These are phyloP conservation scores for Rostrohypoxylon terebratum DNA, from an alignment of 495 filamentous ascomycete species.

Conservation along the genomic window DNA sequence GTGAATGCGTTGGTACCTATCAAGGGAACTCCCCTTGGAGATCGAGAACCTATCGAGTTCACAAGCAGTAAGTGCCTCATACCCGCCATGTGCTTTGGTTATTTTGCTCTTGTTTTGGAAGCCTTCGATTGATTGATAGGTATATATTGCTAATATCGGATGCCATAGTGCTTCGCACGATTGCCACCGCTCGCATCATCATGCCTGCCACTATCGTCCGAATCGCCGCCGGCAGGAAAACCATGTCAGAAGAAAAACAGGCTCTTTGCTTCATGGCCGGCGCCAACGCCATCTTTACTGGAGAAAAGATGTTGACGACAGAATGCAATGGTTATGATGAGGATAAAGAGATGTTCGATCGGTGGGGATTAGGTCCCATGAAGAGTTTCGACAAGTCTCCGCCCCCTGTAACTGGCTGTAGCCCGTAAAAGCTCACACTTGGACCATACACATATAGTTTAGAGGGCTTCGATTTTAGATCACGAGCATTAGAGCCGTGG, in stretches of 20 bases:
- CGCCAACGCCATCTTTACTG: constrained; percentile 89
- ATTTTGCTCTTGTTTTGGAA: neutral
- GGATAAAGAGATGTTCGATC: constrained; percentile 80
- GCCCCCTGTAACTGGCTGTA: neutral
- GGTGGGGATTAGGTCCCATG: constrained; percentile 77
- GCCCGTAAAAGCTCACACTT: neutral
- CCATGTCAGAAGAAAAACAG: constrained; percentile 84
- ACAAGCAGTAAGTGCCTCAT: constrained; percentile 55
- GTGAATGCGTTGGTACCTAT: constrained; percentile 90
- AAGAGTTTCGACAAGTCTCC: constrained; percentile 55
- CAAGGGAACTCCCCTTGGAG: constrained; percentile 82
- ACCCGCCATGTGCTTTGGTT: neutral
- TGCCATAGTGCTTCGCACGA: constrained; percentile 70
- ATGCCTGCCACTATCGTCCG: constrained; percentile 85
- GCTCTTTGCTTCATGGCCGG: constrained; percentile 85
- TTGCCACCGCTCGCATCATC: constrained; percentile 81
- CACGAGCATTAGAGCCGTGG: constrained; percentile 20
- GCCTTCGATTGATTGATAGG: neutral
- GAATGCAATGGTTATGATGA: constrained; percentile 90
- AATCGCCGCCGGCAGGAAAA: constrained; percentile 81
- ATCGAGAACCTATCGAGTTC: constrained; percentile 76
- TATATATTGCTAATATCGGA: neutral
- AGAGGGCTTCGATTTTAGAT: constrained; percentile 3
- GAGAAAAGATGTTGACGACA: constrained; percentile 92
- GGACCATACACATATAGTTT: neutral